These are phyloP conservation scores for Mollisia scopiformis DNA, from an alignment of 2,329 filamentous ascomycete species.

Conservation along the genomic window DNA sequence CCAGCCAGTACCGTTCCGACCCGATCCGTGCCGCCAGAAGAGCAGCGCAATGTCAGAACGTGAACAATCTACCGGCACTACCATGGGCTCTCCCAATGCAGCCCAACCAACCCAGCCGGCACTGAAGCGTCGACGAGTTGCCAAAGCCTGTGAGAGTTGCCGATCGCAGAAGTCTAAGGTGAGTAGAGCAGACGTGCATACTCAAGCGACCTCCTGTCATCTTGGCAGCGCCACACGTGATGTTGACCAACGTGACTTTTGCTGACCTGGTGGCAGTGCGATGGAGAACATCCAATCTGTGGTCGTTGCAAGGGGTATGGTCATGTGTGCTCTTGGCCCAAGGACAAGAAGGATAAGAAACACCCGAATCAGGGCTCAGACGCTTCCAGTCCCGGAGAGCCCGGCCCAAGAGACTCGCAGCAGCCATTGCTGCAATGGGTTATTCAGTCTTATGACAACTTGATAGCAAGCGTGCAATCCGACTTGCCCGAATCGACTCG, in stretches of 20 bases:
- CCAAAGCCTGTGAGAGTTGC: conserved; percentile 15
- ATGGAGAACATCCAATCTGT: conserved; percentile 34
- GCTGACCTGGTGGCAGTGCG: conserved; percentile 26
- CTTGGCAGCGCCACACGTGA: not conserved
- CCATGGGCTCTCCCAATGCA: too few relatives aligned
- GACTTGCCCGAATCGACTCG: too few relatives aligned
- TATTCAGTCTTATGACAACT: conserved; percentile 19
- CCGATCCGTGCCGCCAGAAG: too few relatives aligned
- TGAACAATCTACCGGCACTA: too few relatives aligned
- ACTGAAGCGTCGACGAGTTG: conserved; percentile 14
- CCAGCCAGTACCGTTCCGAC: too few relatives aligned
- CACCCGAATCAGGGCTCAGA: conserved; percentile 4
- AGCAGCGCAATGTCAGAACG: too few relatives aligned
- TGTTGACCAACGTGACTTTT: not conserved
- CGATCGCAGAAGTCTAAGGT: conserved; percentile 17
- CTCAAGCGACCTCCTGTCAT: too few relatives aligned
- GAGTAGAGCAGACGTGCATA: too few relatives aligned
- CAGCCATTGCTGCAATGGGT: conserved; percentile 14
- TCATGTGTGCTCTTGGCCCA: conserved; percentile 32
- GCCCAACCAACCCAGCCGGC: too few relatives aligned
- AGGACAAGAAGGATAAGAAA: conserved; percentile 22
- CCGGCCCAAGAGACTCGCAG: not conserved
- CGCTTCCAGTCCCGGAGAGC: not conserved
- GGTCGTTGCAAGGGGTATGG: conserved; percentile 35
- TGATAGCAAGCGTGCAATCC: too few relatives aligned